A percentile compares a stretch with the other conserved stretches of the same genome.
These are phyloP conservation scores for Ganoderma leucocontextum DNA, from an alignment of 1,284 basidiomycete species.

Conservation along the genomic window DNA sequence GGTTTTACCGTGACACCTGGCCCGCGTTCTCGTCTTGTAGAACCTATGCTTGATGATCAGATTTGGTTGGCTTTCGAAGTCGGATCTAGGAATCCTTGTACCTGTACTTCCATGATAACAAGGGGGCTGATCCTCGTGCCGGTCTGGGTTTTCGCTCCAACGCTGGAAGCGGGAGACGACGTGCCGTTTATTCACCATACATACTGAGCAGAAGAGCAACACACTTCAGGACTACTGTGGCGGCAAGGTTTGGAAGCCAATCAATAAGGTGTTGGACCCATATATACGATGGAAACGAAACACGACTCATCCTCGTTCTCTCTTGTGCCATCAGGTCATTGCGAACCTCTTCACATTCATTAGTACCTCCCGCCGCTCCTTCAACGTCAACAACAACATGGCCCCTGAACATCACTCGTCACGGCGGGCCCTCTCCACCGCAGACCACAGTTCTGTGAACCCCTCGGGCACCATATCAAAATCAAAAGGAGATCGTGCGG, in stretches of 20 bases:
- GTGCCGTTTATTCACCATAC: neutral
- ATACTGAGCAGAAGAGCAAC: neutral
- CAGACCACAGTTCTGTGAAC: neutral
- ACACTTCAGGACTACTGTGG: neutral
- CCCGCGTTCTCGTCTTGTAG: too few relatives aligned
- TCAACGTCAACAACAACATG: neutral
- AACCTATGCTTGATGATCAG: neutral
- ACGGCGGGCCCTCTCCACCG: too few relatives aligned
- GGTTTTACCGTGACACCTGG: too few relatives aligned
- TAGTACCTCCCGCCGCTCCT: neutral
- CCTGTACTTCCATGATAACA: neutral
- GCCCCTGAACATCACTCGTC: neutral
- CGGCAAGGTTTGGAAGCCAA: neutral
- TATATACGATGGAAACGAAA: too few relatives aligned
- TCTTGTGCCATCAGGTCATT: too few relatives aligned
- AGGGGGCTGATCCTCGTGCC: neutral
- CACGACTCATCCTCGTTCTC: too few relatives aligned
- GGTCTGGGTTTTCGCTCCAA: neutral
- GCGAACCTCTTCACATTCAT: too few relatives aligned
- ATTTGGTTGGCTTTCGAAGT: neutral
- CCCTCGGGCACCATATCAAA: neutral
- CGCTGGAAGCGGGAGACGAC: neutral
- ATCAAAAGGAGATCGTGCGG: neutral
- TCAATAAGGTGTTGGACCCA: neutral
- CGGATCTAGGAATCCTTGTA: neutral